phyloP scores from a whole-genome alignment of 306 rosid species.

The Begonia loranthoides region DNA sequence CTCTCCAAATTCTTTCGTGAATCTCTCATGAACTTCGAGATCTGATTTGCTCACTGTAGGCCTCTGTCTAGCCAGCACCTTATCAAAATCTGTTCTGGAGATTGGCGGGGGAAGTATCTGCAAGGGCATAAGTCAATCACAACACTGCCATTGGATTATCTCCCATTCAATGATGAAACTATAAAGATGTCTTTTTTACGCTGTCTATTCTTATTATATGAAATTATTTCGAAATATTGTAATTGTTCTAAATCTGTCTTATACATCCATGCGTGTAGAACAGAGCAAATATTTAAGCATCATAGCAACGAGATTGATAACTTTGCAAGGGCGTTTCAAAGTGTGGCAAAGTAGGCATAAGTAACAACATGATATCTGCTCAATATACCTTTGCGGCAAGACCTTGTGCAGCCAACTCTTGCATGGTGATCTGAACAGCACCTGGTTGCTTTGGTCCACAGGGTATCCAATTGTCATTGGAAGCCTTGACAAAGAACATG shows the following conservation, averaged over 20 bases:
- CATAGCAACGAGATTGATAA: no score
- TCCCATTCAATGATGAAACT: no score
- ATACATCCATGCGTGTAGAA: no score
- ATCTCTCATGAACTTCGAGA: conserved; percentile 77
- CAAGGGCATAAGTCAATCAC: conserved; percentile 5
- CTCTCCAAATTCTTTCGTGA: conserved; percentile 57
- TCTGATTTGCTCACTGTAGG: conserved; percentile 87
- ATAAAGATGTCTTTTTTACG: no score
- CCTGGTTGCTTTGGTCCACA: conserved; percentile 75
- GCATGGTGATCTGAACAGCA: conserved; percentile 62
- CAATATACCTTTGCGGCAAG: conserved; percentile 56
- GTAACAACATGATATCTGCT: no score
- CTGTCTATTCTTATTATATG: no score
- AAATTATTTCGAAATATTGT: no score
- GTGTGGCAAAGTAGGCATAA: no score
- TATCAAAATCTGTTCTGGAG: conserved; percentile 64
- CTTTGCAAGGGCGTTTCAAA: no score
- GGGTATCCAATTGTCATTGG: conserved; percentile 62
- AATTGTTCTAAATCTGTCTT: no score
- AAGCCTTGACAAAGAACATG: conserved; percentile 50
- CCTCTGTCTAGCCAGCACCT: conserved; percentile 87
- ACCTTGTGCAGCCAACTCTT: conserved; percentile 65
- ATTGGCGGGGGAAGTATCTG: conserved; percentile 94
- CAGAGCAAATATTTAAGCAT: no score
- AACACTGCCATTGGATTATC: conserved; percentile 1